Evolutionary conservation across 1,139 yeast species (phyloP), one percentile per base, ranked within the genome.

Genomic region (Yarrowia galli): DNA sequence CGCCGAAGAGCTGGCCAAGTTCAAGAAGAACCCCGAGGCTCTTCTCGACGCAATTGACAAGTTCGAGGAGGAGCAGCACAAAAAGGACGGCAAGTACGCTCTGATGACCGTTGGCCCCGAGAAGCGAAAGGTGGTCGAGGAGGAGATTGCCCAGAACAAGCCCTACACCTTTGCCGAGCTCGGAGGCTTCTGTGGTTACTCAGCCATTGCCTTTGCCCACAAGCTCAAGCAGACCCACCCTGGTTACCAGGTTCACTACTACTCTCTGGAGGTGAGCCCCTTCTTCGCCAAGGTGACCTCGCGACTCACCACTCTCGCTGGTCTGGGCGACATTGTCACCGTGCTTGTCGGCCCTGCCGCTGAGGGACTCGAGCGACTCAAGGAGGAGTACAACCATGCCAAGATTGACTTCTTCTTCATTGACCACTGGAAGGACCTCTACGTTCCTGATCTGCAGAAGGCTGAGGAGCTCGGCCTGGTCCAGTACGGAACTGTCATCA

Each of bases 361-460:
- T 16, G 66, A 61, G 46, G 66, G 66, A 36, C 66, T 61, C 15
- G 66, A 46, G 46, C 43, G 66, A 23, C 56, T 61, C 56, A 61
- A 61, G 56, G 18, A 22, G 18, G 66, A 61, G 45, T 46, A n/a
- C 54, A 61, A 61, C 66, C 54, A 46, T 46, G 45, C 66, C 66
- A 61, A 61, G 56, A 38, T 64, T 20, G 68, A 66, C 58, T 66
- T 56, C 35, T 61, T 66, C 51, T 66, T 66, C 53, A 54, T 66
- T 13, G 68, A 66, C 54, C 68, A 66, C 66, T 51, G 58, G 58
- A 66, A 66, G 65, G 65, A 58, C 42, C 58, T 66, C 28, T 66
- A 66, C 32, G 68, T 66, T 4, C 56, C 65, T 15, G 68, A 66
- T 13, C 43, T 66, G 51, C 60, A 48, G 43, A 46, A 38, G 60